These are phyloP conservation scores for Edaphochlamys debaryana DNA, from an alignment of 139 green algal species.

Conservation along the genomic window DNA sequence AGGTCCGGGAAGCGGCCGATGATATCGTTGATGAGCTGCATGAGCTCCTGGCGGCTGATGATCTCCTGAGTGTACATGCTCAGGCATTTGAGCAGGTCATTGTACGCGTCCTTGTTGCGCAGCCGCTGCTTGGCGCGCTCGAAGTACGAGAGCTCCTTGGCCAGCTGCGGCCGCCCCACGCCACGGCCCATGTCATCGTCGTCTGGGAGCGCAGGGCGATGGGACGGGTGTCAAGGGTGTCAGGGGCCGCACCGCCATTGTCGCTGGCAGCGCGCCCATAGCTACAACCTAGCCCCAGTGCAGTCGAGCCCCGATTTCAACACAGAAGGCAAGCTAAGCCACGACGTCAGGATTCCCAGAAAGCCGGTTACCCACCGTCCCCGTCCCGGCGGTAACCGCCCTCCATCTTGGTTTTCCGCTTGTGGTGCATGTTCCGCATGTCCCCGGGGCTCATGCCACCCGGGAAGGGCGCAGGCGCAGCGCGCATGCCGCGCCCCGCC, in stretches of 20 bases:
- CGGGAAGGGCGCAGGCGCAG: neutral
- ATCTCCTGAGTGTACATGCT: slow-evolving; percentile 95
- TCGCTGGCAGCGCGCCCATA: neutral
- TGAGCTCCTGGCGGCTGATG: slow-evolving; percentile 88
- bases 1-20: slow-evolving; percentile 89
- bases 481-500: neutral
- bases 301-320: too few species aligned
- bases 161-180: slow-evolving; percentile 44
- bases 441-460: slow-evolving; percentile 27
- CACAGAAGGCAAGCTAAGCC: too few species aligned
- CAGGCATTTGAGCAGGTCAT: slow-evolving; percentile 97
- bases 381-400: slow-evolving; percentile 25
- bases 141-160: slow-evolving; percentile 80
- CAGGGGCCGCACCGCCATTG: too few species aligned
- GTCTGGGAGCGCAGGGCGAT: too few species aligned
- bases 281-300: neutral
- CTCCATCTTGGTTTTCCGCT: slow-evolving; percentile 32
- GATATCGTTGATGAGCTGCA: slow-evolving; percentile 87
- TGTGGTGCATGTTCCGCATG: slow-evolving; percentile 38
- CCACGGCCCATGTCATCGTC: slow-evolving; percentile 30
- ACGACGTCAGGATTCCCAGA: too few species aligned
- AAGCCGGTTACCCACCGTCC: too few species aligned
- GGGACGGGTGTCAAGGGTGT: too few species aligned
- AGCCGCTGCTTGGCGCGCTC: slow-evolving; percentile 75
- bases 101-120: slow-evolving; percentile 85